Base-by-base conservation (phyloP, 441 rosid species). In the Manihot esculenta region DNA sequence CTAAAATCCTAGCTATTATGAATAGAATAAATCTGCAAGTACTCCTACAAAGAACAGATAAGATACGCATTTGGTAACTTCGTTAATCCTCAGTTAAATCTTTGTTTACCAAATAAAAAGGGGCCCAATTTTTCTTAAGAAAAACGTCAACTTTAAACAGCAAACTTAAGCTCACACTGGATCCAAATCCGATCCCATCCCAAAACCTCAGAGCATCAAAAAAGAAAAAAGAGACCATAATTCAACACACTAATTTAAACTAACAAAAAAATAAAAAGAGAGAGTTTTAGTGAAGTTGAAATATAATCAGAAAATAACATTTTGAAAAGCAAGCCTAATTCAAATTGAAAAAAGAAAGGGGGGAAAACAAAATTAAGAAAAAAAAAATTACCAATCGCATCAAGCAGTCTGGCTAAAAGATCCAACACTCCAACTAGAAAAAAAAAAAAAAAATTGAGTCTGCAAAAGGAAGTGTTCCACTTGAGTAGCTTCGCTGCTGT, bases 381-480 rank as follows among this genome's bases (percentile, higher is more conserved):
- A 61, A 42, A 62, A 33, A 20, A 60, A 70, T 48, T 61, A 30
- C 27, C 53, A 62, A 47, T 56, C 61, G 38, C 61, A 56, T 56
- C 33, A 56, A 56, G 61, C 61, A 56, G 33, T 11, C 15, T 10
- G 61, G 63, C 20, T 51, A 24, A 59, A 70, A 51, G 72, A 14
- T 41, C 18, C 4, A 56, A 11, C 30, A 24, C 7, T 27, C 61
- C 18, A 56, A 26, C n/a, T n/a, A n/a, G n/a, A n/a, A n/a, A n/a
- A n/a, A 56, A 18, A 56, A 18, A 21, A 27, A 26, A 26, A 56
- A 5, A 1, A 50, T 17, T 3, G n/a, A n/a, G n/a, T 2, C n/a
- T 0, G 23, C 41, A 35, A 35, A 35, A 35, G 23, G 7, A 9
- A 0, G 23, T 5, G 9, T 24, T 56, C 61, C 61, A 56, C 17